Conservation (phyloP, 2,329 filamentous ascomycete genomes). For the Colletotrichum lini region DNA sequence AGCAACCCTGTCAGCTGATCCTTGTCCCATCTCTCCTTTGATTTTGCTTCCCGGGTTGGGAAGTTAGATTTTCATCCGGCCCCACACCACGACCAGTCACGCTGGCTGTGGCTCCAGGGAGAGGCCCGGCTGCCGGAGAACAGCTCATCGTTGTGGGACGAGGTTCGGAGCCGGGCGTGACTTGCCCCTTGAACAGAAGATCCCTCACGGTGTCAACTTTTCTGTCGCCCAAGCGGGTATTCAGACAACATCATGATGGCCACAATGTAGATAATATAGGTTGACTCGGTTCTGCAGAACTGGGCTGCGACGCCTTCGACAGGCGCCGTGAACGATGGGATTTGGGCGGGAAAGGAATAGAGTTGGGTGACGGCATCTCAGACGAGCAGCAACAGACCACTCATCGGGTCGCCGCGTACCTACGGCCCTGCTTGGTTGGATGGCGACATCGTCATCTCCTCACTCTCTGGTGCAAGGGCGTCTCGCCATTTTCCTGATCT, state of each 20-base stretch:
- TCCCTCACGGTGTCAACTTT: constrained; percentile 25
- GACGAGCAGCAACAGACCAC: constrained; percentile 10
- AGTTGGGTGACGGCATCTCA: constrained; percentile 24
- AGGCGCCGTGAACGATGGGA: neutral
- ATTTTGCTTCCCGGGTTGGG: constrained; percentile 28
- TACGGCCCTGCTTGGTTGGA: constrained; percentile 28
- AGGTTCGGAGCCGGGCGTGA: constrained; percentile 36
- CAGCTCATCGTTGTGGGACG: constrained; percentile 33
- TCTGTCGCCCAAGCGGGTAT: constrained; percentile 25
- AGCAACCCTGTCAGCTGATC: constrained; percentile 35
- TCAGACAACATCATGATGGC: constrained; percentile 3
- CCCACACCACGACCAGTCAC: constrained; percentile 35
- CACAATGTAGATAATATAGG: constrained; percentile 8
- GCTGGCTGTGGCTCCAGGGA: constrained; percentile 35
- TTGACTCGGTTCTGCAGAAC: constrained; percentile 8
- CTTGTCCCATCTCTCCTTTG: constrained; percentile 33
- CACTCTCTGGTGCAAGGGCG: constrained; percentile 28
- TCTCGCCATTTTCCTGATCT: constrained; percentile 36
- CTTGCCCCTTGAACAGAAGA: constrained; percentile 15
- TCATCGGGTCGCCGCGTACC: constrained; percentile 30
- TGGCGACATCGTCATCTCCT: constrained; percentile 37
- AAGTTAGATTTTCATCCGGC: constrained; percentile 36
- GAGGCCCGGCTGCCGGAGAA: constrained; percentile 36
- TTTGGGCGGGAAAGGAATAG: constrained; percentile 1
- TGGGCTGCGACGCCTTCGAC: neutral